Evolutionary conservation across 2,329 filamentous ascomycete genomes (phyloP).

Genomic region (Beauveria caledonica): DNA sequence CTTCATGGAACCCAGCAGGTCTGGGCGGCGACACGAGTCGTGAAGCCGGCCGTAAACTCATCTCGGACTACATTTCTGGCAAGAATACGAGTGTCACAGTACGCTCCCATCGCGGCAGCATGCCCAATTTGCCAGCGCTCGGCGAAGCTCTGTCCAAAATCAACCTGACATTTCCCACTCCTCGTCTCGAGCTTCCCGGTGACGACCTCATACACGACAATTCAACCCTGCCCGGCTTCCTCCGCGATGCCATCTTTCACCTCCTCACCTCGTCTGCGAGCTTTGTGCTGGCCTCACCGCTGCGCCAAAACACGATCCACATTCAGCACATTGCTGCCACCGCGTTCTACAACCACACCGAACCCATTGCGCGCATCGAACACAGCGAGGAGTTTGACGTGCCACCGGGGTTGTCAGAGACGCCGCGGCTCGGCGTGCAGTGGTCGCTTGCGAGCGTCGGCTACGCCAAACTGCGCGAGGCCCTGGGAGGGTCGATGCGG

Average conservation of each 20-base stretch:
- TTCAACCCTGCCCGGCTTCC: constrained; percentile 53
- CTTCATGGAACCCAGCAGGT: constrained; percentile 62
- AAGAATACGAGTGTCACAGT: constrained; percentile 75
- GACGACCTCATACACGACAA: constrained; percentile 24
- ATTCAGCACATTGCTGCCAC: constrained; percentile 77
- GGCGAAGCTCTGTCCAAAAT: constrained; percentile 66
- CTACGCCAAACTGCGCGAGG: constrained; percentile 71
- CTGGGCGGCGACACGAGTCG: constrained; percentile 55
- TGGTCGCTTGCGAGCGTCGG: constrained; percentile 73
- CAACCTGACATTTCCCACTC: constrained; percentile 62
- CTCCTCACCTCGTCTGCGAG: constrained; percentile 77
- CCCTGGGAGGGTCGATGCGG: constrained; percentile 71
- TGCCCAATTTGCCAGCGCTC: constrained; percentile 65
- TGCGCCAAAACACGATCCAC: constrained; percentile 63
- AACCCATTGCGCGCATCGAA: constrained; percentile 68
- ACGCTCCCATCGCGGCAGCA: constrained; percentile 59
- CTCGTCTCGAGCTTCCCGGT: constrained; percentile 51
- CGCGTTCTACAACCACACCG: constrained; percentile 74
- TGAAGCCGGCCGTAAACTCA: constrained; percentile 57
- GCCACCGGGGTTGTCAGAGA: constrained; percentile 62
- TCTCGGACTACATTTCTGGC: constrained; percentile 83
- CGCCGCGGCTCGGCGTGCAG: constrained; percentile 71
- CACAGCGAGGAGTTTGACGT: constrained; percentile 69
- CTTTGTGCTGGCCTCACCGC: constrained; percentile 74
- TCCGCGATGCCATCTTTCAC: constrained; percentile 80